Evolutionary conservation across 1,284 basidiomycete genomes (phyloP).

Genomic region (Trichosporon faecale): DNA sequence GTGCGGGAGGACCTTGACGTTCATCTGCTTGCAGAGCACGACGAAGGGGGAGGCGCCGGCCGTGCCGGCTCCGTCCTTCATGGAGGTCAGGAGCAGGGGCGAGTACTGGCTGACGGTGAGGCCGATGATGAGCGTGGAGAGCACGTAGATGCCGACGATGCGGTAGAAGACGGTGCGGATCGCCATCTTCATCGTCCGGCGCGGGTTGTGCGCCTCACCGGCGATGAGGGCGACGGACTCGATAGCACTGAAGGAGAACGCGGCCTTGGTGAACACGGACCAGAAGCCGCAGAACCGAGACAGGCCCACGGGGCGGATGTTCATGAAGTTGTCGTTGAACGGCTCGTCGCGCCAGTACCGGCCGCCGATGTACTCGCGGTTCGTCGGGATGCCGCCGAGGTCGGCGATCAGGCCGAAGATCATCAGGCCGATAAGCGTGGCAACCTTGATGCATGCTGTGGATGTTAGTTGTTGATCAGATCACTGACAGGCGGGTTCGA

Average conservation of each 20-base stretch:
- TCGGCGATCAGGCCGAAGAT: conserved; percentile 66
- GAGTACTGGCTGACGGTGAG: conserved; percentile 51
- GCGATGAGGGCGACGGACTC: conserved; percentile 52
- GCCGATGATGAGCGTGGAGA: conserved; percentile 23
- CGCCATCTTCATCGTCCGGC: conserved; percentile 67
- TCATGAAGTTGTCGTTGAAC: conserved; percentile 44
- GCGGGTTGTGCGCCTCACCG: conserved; percentile 59
- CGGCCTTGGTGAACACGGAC: conserved; percentile 56
- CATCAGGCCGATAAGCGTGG: conserved; percentile 58
- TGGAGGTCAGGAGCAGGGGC: conserved; percentile 51
- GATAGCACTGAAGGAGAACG: conserved; percentile 41
- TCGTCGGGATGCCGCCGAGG: conserved; percentile 66
- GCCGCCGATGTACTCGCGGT: conserved; percentile 52
- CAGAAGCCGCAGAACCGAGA: conserved; percentile 61
- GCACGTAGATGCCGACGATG: conserved; percentile 62
- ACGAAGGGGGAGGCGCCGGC: conserved; percentile 77
- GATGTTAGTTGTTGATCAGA: too few species aligned
- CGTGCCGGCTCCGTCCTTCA: conserved; percentile 57
- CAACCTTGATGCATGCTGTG: conserved; percentile 60
- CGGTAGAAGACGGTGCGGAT: conserved; percentile 67
- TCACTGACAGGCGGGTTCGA: conserved; percentile 5
- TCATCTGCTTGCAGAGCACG: conserved; percentile 62
- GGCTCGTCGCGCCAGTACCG: conserved; percentile 63
- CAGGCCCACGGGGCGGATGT: conserved; percentile 18
- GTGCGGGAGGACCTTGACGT: conserved; percentile 69